These are phyloP conservation scores for Starmerella kuoi DNA, from an alignment of 805 yeast species.

Conservation along the genomic window DNA sequence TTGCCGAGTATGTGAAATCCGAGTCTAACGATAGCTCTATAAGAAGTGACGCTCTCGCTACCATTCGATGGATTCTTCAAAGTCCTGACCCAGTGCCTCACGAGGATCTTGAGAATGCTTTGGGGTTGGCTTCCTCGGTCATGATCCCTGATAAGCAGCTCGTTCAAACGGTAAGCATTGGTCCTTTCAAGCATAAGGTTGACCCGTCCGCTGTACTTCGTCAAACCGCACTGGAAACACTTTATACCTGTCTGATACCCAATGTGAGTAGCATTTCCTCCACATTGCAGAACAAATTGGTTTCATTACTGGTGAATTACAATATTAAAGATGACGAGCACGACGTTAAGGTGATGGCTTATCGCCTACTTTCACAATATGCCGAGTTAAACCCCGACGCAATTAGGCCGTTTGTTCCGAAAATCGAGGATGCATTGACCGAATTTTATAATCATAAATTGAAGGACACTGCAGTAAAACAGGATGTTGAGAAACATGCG, in stretches of 20 bases:
- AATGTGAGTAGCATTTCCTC: background rate
- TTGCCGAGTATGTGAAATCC: background rate
- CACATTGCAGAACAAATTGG: conserved; percentile 22
- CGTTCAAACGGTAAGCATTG: conserved; percentile 44
- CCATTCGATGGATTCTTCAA: background rate
- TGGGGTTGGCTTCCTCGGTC: background rate
- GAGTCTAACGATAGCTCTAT: background rate
- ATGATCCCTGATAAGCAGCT: conserved; percentile 2
- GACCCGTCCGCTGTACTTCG: conserved; percentile 62
- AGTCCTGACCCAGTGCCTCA: background rate
- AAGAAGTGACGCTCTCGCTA: conserved; percentile 7
- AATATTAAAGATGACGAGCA: conserved; percentile 59
- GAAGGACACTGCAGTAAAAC: conserved; percentile 52
- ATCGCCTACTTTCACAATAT: conserved; percentile 35
- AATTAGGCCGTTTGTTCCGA: conserved; percentile 21
- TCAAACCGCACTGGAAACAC: background rate
- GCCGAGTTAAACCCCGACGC: conserved; percentile 16
- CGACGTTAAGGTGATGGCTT: conserved; percentile 43
- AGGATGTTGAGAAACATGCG: conserved; percentile 31
- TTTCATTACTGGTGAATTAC: conserved; percentile 34
- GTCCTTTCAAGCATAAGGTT: conserved; percentile 72
- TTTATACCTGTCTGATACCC: background rate
- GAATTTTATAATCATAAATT: conserved; percentile 41
- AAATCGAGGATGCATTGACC: conserved; percentile 17
- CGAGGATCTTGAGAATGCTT: background rate